phyloP scores from a whole-genome alignment of 441 rosid genomes.

The Melastoma candidum region DNA sequence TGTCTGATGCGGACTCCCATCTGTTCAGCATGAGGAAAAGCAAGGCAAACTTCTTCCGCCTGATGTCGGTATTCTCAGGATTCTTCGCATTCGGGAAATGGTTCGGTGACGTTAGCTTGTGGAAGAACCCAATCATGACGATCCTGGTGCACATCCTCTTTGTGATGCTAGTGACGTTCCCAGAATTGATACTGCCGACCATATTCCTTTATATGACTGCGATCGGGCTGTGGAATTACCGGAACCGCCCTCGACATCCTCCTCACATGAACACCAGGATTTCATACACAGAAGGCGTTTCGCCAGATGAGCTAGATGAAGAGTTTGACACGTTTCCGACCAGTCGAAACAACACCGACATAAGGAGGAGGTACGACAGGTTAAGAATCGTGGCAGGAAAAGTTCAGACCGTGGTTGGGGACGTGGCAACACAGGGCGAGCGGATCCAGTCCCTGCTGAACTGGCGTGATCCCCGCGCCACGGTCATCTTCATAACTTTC shows the following conservation, averaged over 20 bases:
- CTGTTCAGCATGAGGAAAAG: conserved; percentile 96
- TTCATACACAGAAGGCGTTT: conserved; percentile 55
- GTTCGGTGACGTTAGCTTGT: conserved; percentile 74
- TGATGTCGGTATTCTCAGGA: conserved; percentile 62
- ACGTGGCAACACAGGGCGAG: conserved; percentile 85
- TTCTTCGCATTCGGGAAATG: conserved; percentile 46
- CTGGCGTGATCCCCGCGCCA: conserved; percentile 95
- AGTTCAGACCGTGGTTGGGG: conserved; percentile 86
- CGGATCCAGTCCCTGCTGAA: conserved; percentile 63
- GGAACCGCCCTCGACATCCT: conserved; percentile 58
- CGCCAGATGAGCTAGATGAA: conserved; percentile 79
- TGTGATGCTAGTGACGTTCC: conserved; percentile 54
- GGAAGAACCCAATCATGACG: conserved; percentile 68
- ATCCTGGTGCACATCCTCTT: conserved; percentile 50
- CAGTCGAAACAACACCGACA: conserved; percentile 27
- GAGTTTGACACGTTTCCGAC: conserved; percentile 82
- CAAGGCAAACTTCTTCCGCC: conserved; percentile 75
- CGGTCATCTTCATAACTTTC: conserved; percentile 46
- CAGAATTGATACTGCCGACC: conserved; percentile 74
- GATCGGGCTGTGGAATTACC: conserved; percentile 75
- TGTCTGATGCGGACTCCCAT: conserved; percentile 78
- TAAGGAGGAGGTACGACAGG: conserved; percentile 72
- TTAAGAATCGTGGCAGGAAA: conserved; percentile 74
- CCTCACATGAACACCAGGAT: conserved; percentile 78
- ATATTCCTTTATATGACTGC: conserved; percentile 64